Base-by-base conservation (phyloP, 2,329 filamentous ascomycete species). In the Sporothrix protearum region DNA sequence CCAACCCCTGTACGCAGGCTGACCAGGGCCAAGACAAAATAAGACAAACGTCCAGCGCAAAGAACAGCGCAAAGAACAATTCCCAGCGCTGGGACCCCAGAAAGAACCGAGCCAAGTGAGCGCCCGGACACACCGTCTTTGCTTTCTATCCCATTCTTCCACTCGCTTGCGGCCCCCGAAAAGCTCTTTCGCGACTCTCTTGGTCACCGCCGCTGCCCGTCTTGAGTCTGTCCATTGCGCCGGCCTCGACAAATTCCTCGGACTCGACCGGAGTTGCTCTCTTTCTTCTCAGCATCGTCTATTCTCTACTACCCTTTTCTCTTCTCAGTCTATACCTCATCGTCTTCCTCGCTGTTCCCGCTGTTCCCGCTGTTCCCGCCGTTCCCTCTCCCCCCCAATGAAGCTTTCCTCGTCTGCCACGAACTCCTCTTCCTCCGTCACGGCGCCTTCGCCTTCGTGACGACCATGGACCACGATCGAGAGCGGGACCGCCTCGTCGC, bases 401-500 rank as follows among this genome's bases (percentile, higher is more conserved):
- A 71, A 69, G 72, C 53, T 55, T 19, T 51, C 22, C 59, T 30
- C 59, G 47, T 39, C 67, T 57, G 51, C 67, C 51, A 33, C 63
- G 22, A n/a, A 28, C 22, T 42, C 25, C 33, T 66, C 49, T 68
- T 28, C 47, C 39, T 51, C 22, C 47, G 49, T 61, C 66, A 30
- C 68, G 63, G 61, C 53, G 64, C 64, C 64, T 51, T 67, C 53
- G 64, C 64, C 64, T 51, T 67, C 64, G 3, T 51, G 64, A 67
- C 64, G 42, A 51, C 64, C 64, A 67, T 67, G 42, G 45, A 67
- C 28, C 64, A 51, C 28, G 25, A 51, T 36, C 28, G 28, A 67
- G 82, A 83, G 36, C 82, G 76, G 83, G 71, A 73, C 28, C 45
- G 77, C 75, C 82, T 88, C 74, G 81, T 86, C 75, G 81, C 83